Evolutionary conservation across 192 early-diverging fungal genomes (phyloP), one percentile per base, ranked within the genome.

Genomic region (Coemansia sp.): DNA sequence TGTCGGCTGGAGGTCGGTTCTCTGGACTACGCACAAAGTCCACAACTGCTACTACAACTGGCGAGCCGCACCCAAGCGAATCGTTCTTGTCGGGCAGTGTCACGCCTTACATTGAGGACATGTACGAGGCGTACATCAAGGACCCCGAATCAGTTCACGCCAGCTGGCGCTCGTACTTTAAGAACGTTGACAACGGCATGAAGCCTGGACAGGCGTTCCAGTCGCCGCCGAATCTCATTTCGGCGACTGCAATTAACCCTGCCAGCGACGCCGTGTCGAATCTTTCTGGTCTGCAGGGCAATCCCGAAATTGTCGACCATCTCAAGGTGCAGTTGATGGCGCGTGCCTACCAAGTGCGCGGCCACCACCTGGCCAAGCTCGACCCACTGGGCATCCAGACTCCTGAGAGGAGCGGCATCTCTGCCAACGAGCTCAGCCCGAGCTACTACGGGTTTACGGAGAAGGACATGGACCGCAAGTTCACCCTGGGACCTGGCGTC

Each of bases 81-180:
- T 88, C 80, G 48, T 99, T 99, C 83, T 79, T 97, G 58, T 92
- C 91, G 74, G 93, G 94, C 48, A 90, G 88, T 66, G 89, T 92
- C 48, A 89, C 91, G 29, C 80, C 84, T 58, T 98, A 98, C 76
- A 88, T 99, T 77, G 95, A 96, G 72, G 91, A 95, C 56, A 98
- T 98, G 95, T 98, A 96, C 87, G 83, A 86, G 62, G 93, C 95
- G 27, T 99, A 95, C 92, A 86, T 87, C 34, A 86, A 86, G 70
- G 93, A 99, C 67, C 96, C 97, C 13, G 83, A 80, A 44, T 91
- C 92, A 5, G 97, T 99, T 22, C 95, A 98, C 77, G 84, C 92
- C 45, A 96, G 94, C 60, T 99, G 97, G 97, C 95, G 95, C 72
- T 87, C 92, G 13, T 99, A 99, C 86, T 99, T 99, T 77, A 88